These are phyloP conservation scores for Phylloporus arenicola DNA, from an alignment of 768 basidiomycete species.

Conservation along the genomic window DNA sequence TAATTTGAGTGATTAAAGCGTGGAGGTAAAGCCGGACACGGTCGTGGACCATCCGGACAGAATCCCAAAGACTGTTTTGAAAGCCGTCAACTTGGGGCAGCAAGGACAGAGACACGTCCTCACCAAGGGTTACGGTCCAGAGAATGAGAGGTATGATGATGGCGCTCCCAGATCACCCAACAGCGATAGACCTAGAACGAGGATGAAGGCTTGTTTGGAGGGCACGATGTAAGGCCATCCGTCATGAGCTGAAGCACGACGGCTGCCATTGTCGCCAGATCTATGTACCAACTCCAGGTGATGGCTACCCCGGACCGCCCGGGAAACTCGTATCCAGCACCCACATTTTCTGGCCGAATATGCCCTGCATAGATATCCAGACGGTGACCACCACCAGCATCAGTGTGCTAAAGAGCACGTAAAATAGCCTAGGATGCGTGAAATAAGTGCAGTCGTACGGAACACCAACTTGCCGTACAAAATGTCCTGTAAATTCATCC, in stretches of 20 bases:
- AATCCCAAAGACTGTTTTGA: neutral
- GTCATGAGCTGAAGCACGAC: neutral
- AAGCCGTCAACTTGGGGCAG: neutral
- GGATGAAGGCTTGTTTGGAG: neutral
- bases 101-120: no score
- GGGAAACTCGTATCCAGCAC: neutral
- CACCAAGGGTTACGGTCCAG: neutral
- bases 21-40: neutral
- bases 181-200: neutral
- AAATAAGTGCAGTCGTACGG: no score
- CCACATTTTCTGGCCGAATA: neutral
- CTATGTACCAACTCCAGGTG: neutral
- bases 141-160: neutral
- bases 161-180: neutral
- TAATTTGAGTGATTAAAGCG: neutral
- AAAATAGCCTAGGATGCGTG: neutral
- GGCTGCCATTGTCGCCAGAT: neutral
- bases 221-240: neutral
- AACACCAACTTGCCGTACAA: neutral
- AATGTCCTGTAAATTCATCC: neutral
- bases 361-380: neutral
- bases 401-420: neutral
- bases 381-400: neutral
- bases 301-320: neutral
- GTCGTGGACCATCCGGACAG: neutral